These are phyloP conservation scores for Crithidia bombi DNA, from an alignment of 208 protist species.

Conservation along the genomic window DNA sequence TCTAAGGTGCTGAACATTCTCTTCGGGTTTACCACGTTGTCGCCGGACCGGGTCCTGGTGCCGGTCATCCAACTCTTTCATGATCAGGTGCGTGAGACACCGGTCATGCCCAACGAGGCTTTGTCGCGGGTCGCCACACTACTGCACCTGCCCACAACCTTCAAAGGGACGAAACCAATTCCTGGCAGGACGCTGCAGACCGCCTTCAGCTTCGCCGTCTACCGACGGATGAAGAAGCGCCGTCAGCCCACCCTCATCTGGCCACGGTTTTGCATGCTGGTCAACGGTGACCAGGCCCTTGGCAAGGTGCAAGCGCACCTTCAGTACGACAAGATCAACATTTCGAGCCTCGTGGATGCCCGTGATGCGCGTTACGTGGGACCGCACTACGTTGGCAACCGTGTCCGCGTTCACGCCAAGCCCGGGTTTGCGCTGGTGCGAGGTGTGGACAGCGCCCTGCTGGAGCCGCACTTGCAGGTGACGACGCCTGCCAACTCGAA, in stretches of 20 bases:
- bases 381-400: conserved; percentile 22
- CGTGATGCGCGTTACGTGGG: conserved; percentile 6
- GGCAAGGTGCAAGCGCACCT: conserved; percentile 39
- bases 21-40: conserved; percentile 62
- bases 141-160: conserved; percentile 63
- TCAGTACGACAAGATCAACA: conserved; percentile 62
- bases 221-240: conserved; percentile 16
- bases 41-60: conserved; percentile 42
- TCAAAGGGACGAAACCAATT: conserved; percentile 43
- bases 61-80: conserved; percentile 35
- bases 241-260: conserved; percentile 30
- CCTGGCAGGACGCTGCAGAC: conserved; percentile 52
- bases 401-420: conserved; percentile 40
- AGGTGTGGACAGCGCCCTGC: conserved; percentile 51
- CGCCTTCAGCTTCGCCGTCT: conserved; percentile 64
- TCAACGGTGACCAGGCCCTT: conserved; percentile 28
- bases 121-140: conserved; percentile 39
- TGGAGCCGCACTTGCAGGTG: conserved; percentile 65
- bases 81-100: conserved; percentile 24
- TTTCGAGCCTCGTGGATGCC: conserved; percentile 7
- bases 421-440: conserved; percentile 53
- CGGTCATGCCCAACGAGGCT: conserved; percentile 18
- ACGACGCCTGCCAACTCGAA: conserved; percentile 22
- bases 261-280: conserved; percentile 71
- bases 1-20: conserved; percentile 52